A percentile compares a stretch with the other conserved stretches of the same genome.
Evolutionary conservation across 23 red algal genomes (phyloP).

Genomic region (Gracilariopsis chorda): DNA sequence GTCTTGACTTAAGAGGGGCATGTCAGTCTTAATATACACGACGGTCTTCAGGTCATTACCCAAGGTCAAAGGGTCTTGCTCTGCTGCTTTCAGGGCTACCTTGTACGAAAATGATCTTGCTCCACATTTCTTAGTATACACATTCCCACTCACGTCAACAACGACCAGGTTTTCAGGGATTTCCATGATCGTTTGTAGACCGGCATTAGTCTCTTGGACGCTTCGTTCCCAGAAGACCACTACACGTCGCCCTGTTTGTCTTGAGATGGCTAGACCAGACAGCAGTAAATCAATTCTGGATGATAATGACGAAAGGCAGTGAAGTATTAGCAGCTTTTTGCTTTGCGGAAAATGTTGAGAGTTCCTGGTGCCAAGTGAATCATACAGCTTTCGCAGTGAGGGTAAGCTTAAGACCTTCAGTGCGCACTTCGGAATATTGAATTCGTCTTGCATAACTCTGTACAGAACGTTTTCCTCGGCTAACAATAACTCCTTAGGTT

Average conservation of each 20-base stretch:
- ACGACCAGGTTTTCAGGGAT: neutral
- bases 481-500: neutral
- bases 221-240: slow-evolving; percentile 61
- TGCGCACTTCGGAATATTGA: neutral
- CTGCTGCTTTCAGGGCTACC: neutral
- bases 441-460: neutral
- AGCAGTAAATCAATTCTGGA: neutral
- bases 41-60: neutral
- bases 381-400: neutral
- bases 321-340: neutral
- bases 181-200: neutral
- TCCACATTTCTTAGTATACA: neutral
- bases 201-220: too few species aligned
- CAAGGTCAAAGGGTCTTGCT: neutral
- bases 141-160: neutral
- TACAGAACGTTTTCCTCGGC: neutral
- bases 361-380: neutral
- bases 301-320: neutral
- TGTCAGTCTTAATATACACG: neutral
- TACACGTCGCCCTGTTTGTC: slow-evolving; percentile 25
- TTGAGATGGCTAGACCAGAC: slow-evolving; percentile 43
- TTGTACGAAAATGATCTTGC: neutral
- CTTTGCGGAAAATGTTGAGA: neutral
- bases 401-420: neutral
- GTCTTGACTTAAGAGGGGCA: neutral